phyloP scores from a whole-genome alignment of 495 filamentous ascomycete genomes.

The Xylaria bambusicola region DNA sequence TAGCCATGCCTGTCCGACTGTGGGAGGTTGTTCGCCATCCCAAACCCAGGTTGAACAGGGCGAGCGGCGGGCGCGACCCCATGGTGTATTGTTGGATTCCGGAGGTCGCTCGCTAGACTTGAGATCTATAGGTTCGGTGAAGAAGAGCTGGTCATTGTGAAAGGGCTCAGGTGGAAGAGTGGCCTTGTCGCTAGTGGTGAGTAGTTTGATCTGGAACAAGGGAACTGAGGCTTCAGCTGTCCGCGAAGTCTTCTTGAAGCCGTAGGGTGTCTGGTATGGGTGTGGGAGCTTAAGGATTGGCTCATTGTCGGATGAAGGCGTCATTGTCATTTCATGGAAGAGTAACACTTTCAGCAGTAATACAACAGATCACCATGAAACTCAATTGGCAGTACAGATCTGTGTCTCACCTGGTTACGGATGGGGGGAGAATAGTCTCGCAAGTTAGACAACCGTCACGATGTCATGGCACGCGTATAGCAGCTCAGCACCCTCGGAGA shows the following conservation, averaged over 20 bases:
- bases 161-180: slow-evolving; percentile 33
- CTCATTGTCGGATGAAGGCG: slow-evolving; percentile 35
- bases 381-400: background rate
- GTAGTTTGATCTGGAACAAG: slow-evolving; percentile 26
- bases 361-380: background rate
- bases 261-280: slow-evolving; percentile 48
- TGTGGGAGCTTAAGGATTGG: slow-evolving; percentile 48
- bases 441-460: background rate
- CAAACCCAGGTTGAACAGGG: slow-evolving; percentile 41
- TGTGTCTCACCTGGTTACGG: background rate
- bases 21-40: slow-evolving; percentile 41
- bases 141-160: slow-evolving; percentile 40
- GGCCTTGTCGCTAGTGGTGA: slow-evolving; percentile 20
- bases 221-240: slow-evolving; percentile 22
- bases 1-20: slow-evolving; percentile 63
- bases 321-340: slow-evolving; percentile 20
- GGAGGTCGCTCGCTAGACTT: slow-evolving; percentile 48
- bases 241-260: slow-evolving; percentile 35
- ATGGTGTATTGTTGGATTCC: slow-evolving; percentile 49
- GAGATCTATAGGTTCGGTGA: slow-evolving; percentile 46
- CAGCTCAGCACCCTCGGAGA: slow-evolving; percentile 8
- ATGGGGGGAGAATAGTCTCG: background rate
- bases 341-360: background rate
- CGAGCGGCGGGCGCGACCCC: slow-evolving; percentile 48
- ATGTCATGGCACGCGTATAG: background rate